These are phyloP conservation scores for Blastobotrys attinorum DNA, from an alignment of 805 yeast genomes.

Conservation along the genomic window DNA sequence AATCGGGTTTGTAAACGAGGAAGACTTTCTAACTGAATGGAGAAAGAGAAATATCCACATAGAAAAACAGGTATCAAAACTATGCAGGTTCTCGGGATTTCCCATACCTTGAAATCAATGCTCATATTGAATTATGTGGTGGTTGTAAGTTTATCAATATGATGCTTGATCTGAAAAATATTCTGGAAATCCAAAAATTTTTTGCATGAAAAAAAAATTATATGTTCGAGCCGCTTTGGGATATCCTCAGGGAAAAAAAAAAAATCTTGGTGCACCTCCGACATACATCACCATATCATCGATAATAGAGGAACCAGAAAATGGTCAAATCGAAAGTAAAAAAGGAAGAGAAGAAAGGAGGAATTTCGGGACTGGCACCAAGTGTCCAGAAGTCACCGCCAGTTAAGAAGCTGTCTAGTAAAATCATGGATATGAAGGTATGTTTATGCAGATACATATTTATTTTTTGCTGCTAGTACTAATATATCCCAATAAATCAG, in stretches of 20 bases:
- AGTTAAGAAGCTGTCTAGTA: slow-evolving; percentile 42
- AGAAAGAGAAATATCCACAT: too few relatives aligned
- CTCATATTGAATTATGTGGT: slow-evolving; percentile 47
- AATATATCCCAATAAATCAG: slow-evolving; percentile 13
- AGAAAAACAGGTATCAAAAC: too few relatives aligned
- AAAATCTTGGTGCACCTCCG: not conserved
- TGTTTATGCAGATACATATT: too few relatives aligned
- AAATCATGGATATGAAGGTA: slow-evolving; percentile 82
- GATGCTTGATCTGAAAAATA: too few relatives aligned
- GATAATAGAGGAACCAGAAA: too few relatives aligned
- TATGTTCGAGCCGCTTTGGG: not conserved
- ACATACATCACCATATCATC: not conserved
- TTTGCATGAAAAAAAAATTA: not conserved
- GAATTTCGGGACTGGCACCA: not conserved
- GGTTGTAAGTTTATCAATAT: not conserved
- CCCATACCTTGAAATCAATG: slow-evolving; percentile 55
- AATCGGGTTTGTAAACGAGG: not conserved
- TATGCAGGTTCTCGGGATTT: not conserved
- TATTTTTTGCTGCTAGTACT: not conserved
- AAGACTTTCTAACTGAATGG: too few relatives aligned
- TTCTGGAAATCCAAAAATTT: not conserved
- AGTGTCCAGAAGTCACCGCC: slow-evolving; percentile 6
- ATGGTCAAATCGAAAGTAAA: not conserved
- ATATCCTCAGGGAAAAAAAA: not conserved
- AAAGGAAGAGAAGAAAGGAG: not conserved